Evolutionary conservation across 2,329 filamentous ascomycete species (phyloP).

Genomic region (Aaosphaeria pasadenensis): DNA sequence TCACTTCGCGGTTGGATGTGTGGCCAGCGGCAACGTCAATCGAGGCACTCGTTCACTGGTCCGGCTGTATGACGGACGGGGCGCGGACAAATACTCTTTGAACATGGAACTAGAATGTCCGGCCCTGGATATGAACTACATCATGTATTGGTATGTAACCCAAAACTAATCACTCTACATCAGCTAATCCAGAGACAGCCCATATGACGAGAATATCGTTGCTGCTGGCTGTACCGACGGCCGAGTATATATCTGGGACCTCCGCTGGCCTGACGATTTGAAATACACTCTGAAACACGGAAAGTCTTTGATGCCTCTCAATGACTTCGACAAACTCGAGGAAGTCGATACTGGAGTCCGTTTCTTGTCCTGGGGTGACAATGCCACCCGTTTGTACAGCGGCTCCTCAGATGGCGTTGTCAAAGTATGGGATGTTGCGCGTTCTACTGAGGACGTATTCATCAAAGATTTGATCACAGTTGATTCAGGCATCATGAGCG

Average conservation of each 20-base stretch:
- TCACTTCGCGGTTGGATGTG: conserved; percentile 54
- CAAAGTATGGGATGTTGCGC: conserved; percentile 58
- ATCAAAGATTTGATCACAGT: conserved; percentile 50
- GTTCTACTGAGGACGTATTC: conserved; percentile 49
- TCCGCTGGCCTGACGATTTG: conserved; percentile 43
- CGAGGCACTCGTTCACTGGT: conserved; percentile 49
- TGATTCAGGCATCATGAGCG: conserved; percentile 56
- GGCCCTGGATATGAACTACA: conserved; percentile 60
- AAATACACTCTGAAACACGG: conserved; percentile 53
- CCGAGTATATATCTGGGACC: conserved; percentile 60
- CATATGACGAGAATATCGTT: conserved; percentile 49
- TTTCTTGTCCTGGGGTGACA: conserved; percentile 56
- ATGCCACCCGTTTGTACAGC: conserved; percentile 53
- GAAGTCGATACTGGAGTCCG: conserved; percentile 56
- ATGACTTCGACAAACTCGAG: conserved; percentile 44
- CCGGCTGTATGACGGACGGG: conserved; percentile 49
- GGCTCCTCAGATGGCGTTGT: conserved; percentile 61
- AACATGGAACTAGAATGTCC: conserved; percentile 53
- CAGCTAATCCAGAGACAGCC: conserved; percentile 19
- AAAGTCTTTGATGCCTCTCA: conserved; percentile 48
- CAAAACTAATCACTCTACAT: background rate
- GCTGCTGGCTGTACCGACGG: conserved; percentile 61
- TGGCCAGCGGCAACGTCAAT: conserved; percentile 36
- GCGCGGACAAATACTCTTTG: conserved; percentile 21
- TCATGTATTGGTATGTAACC: conserved; percentile 47